These are phyloP conservation scores for Boechera retrofracta DNA, from an alignment of 345 rosid genomes.

Conservation along the genomic window DNA sequence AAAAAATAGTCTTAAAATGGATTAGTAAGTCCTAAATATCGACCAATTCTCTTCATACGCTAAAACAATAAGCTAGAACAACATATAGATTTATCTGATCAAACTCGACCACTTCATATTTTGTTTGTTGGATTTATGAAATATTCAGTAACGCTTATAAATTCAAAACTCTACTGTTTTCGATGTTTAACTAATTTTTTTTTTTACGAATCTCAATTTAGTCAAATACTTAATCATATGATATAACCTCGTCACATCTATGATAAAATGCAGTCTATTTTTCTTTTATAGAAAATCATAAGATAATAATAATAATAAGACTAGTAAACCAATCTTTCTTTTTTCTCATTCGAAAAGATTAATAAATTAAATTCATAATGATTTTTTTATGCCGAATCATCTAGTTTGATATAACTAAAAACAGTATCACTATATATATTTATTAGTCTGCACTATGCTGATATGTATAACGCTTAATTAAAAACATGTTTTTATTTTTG, in stretches of 20 bases:
- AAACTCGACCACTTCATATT: neutral
- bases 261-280: neutral
- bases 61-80: neutral
- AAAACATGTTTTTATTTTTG: conserved; percentile 32
- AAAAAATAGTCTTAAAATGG: neutral
- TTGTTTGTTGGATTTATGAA: neutral
- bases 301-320: neutral
- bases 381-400: neutral
- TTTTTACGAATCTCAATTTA: neutral
- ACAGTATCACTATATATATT: neutral
- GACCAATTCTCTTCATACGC: neutral
- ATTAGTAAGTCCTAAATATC: neutral
- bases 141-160: conserved; percentile 2
- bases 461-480: conserved; percentile 19
- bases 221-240: neutral
- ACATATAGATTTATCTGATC: neutral
- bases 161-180: conserved; percentile 4
- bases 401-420: neutral
- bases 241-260: conserved; percentile 2
- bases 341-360: neutral
- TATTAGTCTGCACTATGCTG: neutral
- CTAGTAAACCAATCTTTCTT: neutral
- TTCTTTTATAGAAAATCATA: neutral
- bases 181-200: neutral
- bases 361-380: neutral